Percentiles rank a stretch among this genome's conserved stretches.
Evolutionary conservation across 2,329 filamentous ascomycete genomes (phyloP).

Genomic region (Chalaropsis thielavioides): DNA sequence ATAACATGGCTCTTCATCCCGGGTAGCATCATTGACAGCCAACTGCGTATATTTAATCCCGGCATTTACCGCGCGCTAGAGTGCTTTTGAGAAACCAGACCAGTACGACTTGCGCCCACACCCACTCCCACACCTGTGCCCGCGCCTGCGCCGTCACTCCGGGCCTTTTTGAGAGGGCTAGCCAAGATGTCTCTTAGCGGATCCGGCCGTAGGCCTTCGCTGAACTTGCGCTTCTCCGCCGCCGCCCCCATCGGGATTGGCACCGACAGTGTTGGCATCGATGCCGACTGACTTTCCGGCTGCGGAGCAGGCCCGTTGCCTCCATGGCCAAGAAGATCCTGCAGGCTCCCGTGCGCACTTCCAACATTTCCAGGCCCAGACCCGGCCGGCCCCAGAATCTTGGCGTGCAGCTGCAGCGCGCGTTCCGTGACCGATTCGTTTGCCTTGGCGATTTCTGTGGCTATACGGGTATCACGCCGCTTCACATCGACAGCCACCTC

Average conservation of each 20-base stretch:
- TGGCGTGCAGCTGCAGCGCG: slow-evolving; percentile 10
- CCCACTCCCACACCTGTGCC: not conserved
- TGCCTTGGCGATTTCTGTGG: slow-evolving; percentile 28
- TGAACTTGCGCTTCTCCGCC: slow-evolving; percentile 18
- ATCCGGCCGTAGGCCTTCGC: slow-evolving; percentile 21
- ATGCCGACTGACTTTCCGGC: too few species aligned
- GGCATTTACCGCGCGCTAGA: not conserved
- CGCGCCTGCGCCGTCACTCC: not conserved
- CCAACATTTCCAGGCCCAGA: not conserved
- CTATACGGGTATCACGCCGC: slow-evolving; percentile 41
- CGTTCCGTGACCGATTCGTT: slow-evolving; percentile 1
- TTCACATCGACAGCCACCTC: slow-evolving; percentile 30
- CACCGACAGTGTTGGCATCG: not conserved
- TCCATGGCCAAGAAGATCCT: not conserved
- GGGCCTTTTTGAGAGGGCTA: slow-evolving; percentile 7
- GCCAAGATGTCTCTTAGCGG: slow-evolving; percentile 21
- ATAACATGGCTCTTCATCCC: not conserved
- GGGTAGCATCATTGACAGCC: too few species aligned
- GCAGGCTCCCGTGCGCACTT: not conserved
- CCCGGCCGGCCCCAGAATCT: not conserved
- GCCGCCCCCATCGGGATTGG: slow-evolving; percentile 9
- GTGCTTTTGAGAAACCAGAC: not conserved
- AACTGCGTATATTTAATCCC: not conserved
- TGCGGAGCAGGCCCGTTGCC: not conserved
- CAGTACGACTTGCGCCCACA: not conserved